Evolutionary conservation across 2,329 filamentous ascomycete genomes (phyloP), one percentile per base, ranked within the genome.

Genomic region (Penicillium freii): DNA sequence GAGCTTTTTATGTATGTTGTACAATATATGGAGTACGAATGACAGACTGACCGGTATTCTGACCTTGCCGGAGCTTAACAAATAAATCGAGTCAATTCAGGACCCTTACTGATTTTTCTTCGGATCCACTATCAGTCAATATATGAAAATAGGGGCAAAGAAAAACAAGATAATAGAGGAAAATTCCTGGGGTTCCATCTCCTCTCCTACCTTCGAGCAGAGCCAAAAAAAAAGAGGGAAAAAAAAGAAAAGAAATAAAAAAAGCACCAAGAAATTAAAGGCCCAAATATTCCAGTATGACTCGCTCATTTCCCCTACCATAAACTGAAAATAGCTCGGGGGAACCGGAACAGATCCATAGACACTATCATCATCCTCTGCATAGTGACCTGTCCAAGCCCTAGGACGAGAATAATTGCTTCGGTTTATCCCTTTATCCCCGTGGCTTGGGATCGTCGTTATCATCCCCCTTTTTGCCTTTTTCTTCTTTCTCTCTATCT

Each of bases 361-460:
- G 57, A 51, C 51, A 52, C 60, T 59, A 46, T 59, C 54, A 61
- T n/a, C 46, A 51, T 42, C 33, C 40, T 47, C 19, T 54, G 58
- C 54, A 58, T 56, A 33, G 46, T 54, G 49, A 56, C 17, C 51
- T 21, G 45, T 56, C 51, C 47, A 52, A 60, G 57, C 59, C 51
- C 51, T 45, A 55, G 54, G 10, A 36, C 39, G 19, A 49, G 42
- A 54, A 51, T n/a, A 36, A 38, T 58, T 54, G 34, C 36, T 38
- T 50, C 42, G 56, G 55, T 62, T 55, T 40, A n/a, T 43, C 21
- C n/a, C 10, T 62, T 55, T 40, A n/a, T 43, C 21, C n/a, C 13
- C 50, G 55, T 61, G 61, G 61, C 59, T 61, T 54, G 54, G 46
- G 62, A 63, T 65, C 61, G 57, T 57, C 57, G 42, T 44, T 49